phyloP scores from a whole-genome alignment of 1,284 basidiomycete genomes.

The Ustilago nuda region DNA sequence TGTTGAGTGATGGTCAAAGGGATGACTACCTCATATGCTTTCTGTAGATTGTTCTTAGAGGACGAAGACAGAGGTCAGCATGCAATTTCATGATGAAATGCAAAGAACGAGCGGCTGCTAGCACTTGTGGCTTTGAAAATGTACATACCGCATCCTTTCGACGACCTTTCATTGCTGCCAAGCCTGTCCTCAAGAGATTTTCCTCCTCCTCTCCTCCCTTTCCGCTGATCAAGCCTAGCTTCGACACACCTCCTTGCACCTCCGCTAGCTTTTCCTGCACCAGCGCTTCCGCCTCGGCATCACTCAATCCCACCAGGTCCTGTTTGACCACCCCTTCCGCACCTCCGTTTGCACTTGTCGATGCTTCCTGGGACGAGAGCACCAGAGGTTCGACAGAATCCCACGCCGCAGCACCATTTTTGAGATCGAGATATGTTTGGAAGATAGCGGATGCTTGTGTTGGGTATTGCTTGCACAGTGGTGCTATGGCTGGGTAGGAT shows the following conservation, averaged over 20 bases:
- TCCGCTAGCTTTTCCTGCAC: constrained; percentile 5
- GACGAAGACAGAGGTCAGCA: not conserved
- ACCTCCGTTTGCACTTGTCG: not conserved
- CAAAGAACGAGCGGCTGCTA: too few relatives aligned
- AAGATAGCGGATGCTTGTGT: constrained; percentile 64
- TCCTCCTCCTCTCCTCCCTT: not conserved
- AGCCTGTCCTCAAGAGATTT: constrained; percentile 1
- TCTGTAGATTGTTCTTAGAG: constrained; percentile 4
- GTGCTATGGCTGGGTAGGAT: constrained; percentile 38
- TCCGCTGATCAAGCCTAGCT: constrained; percentile 14
- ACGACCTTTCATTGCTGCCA: constrained; percentile 40
- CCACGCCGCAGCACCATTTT: constrained; percentile 60
- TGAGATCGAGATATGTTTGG: constrained; percentile 67
- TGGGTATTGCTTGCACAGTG: constrained; percentile 53
- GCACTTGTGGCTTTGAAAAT: too few relatives aligned
- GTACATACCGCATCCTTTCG: constrained; percentile 39
- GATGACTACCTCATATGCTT: constrained; percentile 36
- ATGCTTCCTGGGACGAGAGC: not conserved
- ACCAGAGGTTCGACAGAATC: constrained; percentile 43
- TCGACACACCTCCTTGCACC: not conserved
- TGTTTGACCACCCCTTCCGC: not conserved
- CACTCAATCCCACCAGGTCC: constrained; percentile 20
- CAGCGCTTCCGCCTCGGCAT: constrained; percentile 26
- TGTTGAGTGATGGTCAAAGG: constrained; percentile 41
- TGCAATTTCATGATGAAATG: not conserved